Conservation (phyloP, 1,284 basidiomycete genomes). For the Volvariella surrecta region DNA sequence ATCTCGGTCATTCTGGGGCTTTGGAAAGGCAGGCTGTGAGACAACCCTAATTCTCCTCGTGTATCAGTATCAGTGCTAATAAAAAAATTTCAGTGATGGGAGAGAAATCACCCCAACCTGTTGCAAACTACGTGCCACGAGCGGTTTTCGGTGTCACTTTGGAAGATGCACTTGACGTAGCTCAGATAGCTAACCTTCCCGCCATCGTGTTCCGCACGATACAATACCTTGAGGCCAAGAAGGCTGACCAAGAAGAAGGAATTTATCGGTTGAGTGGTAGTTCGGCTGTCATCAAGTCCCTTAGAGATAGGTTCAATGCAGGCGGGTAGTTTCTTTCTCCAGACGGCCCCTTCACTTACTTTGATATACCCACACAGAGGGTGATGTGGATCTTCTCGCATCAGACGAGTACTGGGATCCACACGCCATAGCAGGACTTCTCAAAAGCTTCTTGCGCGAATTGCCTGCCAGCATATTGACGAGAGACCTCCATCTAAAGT, state of each 20-base stretch:
- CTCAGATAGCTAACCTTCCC: slow-evolving; percentile 84
- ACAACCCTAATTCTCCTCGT: slow-evolving; percentile 5
- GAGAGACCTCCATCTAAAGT: slow-evolving; percentile 81
- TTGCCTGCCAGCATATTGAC: slow-evolving; percentile 87
- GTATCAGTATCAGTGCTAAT: slow-evolving; percentile 3
- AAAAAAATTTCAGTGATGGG: slow-evolving; percentile 16
- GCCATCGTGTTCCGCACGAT: slow-evolving; percentile 94
- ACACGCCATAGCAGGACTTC: slow-evolving; percentile 87
- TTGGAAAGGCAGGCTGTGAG: slow-evolving; percentile 51
- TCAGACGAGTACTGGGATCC: slow-evolving; percentile 91
- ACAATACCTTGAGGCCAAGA: slow-evolving; percentile 82
- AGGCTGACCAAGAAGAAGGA: slow-evolving; percentile 94
- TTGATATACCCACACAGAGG: slow-evolving; percentile 43
- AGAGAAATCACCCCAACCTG: slow-evolving; percentile 34
- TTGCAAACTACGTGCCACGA: slow-evolving; percentile 38
- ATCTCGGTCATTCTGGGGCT: slow-evolving; percentile 84
- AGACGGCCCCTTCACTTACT: slow-evolving; percentile 10
- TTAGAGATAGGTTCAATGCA: slow-evolving; percentile 89
- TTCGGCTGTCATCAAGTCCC: slow-evolving; percentile 87
- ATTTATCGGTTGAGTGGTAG: slow-evolving; percentile 94
- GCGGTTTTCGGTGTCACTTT: slow-evolving; percentile 89
- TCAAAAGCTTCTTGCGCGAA: slow-evolving; percentile 88
- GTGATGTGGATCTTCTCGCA: slow-evolving; percentile 81
- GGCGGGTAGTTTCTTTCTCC: slow-evolving; percentile 36
- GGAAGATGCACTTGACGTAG: slow-evolving; percentile 82